These are phyloP conservation scores for Arxiozyma telluris DNA, from an alignment of 1,139 yeast genomes.

Conservation along the genomic window DNA sequence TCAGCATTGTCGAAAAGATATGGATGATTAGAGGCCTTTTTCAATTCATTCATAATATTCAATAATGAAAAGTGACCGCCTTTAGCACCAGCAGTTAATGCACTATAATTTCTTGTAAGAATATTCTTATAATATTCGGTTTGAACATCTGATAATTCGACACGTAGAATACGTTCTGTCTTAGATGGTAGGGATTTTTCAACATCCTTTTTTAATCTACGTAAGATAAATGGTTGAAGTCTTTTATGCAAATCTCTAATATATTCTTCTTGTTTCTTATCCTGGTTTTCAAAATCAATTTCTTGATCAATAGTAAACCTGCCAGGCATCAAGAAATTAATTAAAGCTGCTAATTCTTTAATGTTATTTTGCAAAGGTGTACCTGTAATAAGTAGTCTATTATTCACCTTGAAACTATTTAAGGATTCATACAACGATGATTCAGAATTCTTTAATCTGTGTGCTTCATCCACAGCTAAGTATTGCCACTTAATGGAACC, in stretches of 20 bases:
- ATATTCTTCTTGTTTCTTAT: slow-evolving; percentile 76
- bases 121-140: slow-evolving; percentile 92
- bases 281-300: slow-evolving; percentile 86
- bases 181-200: slow-evolving; percentile 93
- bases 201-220: slow-evolving; percentile 93
- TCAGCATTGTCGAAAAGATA: slow-evolving; percentile 92
- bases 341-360: slow-evolving; percentile 89
- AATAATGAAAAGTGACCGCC: slow-evolving; percentile 79
- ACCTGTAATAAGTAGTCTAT: slow-evolving; percentile 88
- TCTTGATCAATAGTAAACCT: slow-evolving; percentile 82
- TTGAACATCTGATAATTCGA: slow-evolving; percentile 89
- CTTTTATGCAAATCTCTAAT: slow-evolving; percentile 77
- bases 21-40: slow-evolving; percentile 96
- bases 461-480: slow-evolving; percentile 97
- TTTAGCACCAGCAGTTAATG: slow-evolving; percentile 74
- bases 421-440: slow-evolving; percentile 86
- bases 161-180: slow-evolving; percentile 88
- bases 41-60: slow-evolving; percentile 90
- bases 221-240: slow-evolving; percentile 81
- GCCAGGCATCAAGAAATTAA: slow-evolving; percentile 95
- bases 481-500: slow-evolving; percentile 91
- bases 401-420: slow-evolving; percentile 70
- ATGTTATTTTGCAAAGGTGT: slow-evolving; percentile 96
- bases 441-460: slow-evolving; percentile 88
- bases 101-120: slow-evolving; percentile 81